Conservation (phyloP, 345 rosid genomes). For the Euphorbia peplus region DNA sequence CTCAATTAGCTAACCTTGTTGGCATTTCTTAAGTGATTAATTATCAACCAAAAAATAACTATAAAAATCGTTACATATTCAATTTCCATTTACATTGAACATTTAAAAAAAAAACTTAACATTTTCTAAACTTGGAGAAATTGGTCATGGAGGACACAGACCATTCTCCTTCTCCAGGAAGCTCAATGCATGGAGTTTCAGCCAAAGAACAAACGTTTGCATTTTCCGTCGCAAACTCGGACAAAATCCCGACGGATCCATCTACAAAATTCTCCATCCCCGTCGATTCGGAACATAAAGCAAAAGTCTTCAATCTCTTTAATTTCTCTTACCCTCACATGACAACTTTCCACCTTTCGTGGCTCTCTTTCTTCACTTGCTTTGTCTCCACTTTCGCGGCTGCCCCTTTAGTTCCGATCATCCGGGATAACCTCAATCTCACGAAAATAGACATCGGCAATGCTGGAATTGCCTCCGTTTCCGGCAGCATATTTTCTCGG, state of each 20-base stretch:
- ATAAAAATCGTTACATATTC: too few species aligned
- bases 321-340: constrained; percentile 30
- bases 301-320: constrained; percentile 23
- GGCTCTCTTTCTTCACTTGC: constrained; percentile 43
- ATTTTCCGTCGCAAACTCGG: constrained; percentile 6
- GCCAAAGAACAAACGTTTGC: constrained; percentile 27
- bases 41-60: too few species aligned
- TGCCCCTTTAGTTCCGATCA: constrained; percentile 36
- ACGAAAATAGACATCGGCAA: constrained; percentile 29
- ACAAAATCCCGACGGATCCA: neutral
- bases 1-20: too few species aligned
- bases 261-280: constrained; percentile 20
- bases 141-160: neutral
- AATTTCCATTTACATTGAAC: too few species aligned
- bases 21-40: too few species aligned
- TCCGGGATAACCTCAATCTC: constrained; percentile 39
- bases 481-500: constrained; percentile 39
- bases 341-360: constrained; percentile 35
- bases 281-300: constrained; percentile 33
- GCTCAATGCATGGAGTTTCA: constrained; percentile 28
- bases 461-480: constrained; percentile 39
- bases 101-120: too few species aligned
- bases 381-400: constrained; percentile 45
- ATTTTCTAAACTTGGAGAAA: neutral
- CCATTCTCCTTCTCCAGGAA: constrained; percentile 14